These are phyloP conservation scores for Paraglomus brasilianum DNA, from an alignment of 192 early-diverging fungal genomes.

Conservation along the genomic window DNA sequence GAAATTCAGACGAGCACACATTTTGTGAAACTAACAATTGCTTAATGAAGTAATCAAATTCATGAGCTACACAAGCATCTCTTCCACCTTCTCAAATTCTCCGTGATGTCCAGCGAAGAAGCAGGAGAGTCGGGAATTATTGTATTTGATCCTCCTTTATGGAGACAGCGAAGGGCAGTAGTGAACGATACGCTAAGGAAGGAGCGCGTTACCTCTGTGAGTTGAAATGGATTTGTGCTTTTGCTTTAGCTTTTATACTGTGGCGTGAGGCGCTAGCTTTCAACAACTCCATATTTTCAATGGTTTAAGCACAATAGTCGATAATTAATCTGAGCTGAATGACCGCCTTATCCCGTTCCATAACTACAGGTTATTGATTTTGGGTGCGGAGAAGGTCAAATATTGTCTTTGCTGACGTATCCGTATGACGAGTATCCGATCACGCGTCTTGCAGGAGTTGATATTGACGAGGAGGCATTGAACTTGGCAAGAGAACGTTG, in stretches of 20 bases:
- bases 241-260: background rate
- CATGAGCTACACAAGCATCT: no score
- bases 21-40: no score
- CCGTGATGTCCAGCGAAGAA: background rate
- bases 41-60: no score
- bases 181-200: slow-evolving; percentile 53
- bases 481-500: slow-evolving; percentile 47
- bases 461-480: slow-evolving; percentile 55
- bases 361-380: slow-evolving; percentile 86
- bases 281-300: background rate
- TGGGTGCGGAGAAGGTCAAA: slow-evolving; percentile 82
- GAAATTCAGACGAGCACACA: no score
- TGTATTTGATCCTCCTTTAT: slow-evolving; percentile 63
- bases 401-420: slow-evolving; percentile 64
- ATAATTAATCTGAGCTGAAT: no score
- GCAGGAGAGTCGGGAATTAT: background rate
- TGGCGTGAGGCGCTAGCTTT: background rate
- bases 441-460: slow-evolving; percentile 66
- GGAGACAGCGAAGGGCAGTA: slow-evolving; percentile 77
- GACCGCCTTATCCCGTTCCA: no score
- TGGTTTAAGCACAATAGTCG: no score
- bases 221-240: background rate
- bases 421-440: slow-evolving; percentile 54
- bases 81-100: no score
- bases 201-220: slow-evolving; percentile 51